Percentiles rank a stretch among this genome's conserved stretches.
phyloP scores from a whole-genome alignment of 202 grass and related monocot species.

The Sporobolus alterniflorus region DNA sequence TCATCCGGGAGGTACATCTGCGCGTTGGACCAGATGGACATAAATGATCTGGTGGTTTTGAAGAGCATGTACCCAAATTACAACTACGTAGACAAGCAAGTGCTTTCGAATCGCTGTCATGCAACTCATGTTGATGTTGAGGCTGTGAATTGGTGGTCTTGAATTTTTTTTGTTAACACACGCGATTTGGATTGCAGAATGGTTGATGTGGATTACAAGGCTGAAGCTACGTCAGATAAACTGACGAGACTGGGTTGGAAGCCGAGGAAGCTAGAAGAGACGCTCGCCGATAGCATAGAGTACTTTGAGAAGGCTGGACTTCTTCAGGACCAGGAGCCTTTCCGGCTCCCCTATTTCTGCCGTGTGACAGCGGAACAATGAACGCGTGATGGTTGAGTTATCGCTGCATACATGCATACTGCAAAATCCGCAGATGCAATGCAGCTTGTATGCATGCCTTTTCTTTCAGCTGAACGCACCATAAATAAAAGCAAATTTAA shows the following conservation, averaged over 20 bases:
- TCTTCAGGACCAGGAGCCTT: conserved; percentile 30
- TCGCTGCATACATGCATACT: not conserved
- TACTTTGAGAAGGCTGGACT: conserved; percentile 32
- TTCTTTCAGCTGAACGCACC: not conserved
- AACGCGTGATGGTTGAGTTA: not conserved
- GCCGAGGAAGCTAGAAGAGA: conserved; percentile 35
- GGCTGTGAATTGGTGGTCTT: not conserved
- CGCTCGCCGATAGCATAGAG: conserved; percentile 32
- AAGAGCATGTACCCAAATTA: conserved; percentile 47
- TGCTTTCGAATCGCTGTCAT: not conserved
- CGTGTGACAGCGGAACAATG: not conserved
- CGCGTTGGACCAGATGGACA: conserved; percentile 9
- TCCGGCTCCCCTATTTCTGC: conserved; percentile 37
- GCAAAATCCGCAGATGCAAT: not conserved
- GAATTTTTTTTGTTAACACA: not conserved
- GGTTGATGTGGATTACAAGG: conserved; percentile 21
- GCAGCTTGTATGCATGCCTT: not conserved
- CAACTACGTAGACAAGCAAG: conserved; percentile 29
- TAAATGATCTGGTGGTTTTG: conserved; percentile 23
- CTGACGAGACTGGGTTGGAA: conserved; percentile 40
- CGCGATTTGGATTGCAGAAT: conserved; percentile 35
- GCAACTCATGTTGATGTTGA: too few species aligned
- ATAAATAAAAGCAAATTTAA: not conserved
- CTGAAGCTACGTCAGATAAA: conserved; percentile 23
- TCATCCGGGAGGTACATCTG: conserved; percentile 43